Conservation (phyloP, 164 flowering plant genomes). For the Taxillus chinensis region DNA sequence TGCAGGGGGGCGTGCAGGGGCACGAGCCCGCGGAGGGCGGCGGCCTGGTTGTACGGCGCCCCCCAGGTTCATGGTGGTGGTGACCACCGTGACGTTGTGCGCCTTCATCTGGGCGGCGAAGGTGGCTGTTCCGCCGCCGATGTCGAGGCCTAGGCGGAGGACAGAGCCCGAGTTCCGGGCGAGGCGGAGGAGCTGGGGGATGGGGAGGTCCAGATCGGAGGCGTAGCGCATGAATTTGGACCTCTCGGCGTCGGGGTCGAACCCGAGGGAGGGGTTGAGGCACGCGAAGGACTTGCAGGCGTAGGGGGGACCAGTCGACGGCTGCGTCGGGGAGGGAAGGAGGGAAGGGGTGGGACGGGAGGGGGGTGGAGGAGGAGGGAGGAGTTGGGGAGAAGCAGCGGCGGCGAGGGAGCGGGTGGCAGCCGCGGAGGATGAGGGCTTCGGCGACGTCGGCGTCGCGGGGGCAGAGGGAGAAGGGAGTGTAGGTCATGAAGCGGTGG, state of each 20-base stretch:
- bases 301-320: conserved; percentile 39
- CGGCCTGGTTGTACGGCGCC: conserved; percentile 63
- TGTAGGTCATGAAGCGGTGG: conserved; percentile 72
- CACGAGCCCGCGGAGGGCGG: conserved; percentile 67
- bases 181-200: conserved; percentile 37
- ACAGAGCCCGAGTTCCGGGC: conserved; percentile 29
- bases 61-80: conserved; percentile 85
- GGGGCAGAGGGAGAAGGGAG: conserved; percentile 67
- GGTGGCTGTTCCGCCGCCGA: conserved; percentile 84
- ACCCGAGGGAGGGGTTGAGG: conserved; percentile 37
- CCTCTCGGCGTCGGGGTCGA: conserved; percentile 37
- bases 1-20: conserved; percentile 83
- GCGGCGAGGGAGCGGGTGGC: conserved; percentile 93
- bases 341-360: conserved; percentile 37
- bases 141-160: conserved; percentile 63
- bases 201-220: conserved; percentile 53
- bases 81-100: conserved; percentile 57
- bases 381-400: conserved; percentile 74
- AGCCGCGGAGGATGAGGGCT: conserved; percentile 69
- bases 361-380: conserved; percentile 20
- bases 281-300: conserved; percentile 50
- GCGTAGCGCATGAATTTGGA: conserved; percentile 26
- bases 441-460: conserved; percentile 49
- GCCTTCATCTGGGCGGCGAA: conserved; percentile 78
- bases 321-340: conserved; percentile 40